Percentiles rank a stretch among this genome's conserved stretches.
These are phyloP conservation scores for Cyclaneusma minus DNA, from an alignment of 2,329 filamentous ascomycete species.

Conservation along the genomic window DNA sequence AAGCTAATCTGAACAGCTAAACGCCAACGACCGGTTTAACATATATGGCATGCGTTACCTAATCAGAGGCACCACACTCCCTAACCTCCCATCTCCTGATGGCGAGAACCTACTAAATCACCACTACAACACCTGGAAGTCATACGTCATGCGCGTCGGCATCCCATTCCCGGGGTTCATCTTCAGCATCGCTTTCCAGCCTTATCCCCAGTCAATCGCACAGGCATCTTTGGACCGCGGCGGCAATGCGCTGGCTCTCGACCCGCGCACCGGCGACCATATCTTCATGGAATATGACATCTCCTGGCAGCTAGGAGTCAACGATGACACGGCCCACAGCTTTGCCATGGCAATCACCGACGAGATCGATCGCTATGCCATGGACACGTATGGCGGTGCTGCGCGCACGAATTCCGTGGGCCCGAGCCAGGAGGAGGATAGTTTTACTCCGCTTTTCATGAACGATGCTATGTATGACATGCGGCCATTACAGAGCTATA, in stretches of 20 bases:
- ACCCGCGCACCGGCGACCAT: constrained; percentile 12
- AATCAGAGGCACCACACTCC: constrained; percentile 9
- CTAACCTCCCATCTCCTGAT: constrained; percentile 7
- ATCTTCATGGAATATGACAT: constrained; percentile 19
- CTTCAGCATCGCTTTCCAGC: constrained; percentile 19
- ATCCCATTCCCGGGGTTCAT: constrained; percentile 10
- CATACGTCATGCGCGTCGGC: constrained; percentile 14
- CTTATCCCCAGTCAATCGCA: constrained; percentile 15
- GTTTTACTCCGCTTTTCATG: constrained; percentile 19
- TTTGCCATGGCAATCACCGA: constrained; percentile 10
- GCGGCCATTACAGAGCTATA: no score
- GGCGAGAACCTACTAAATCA: constrained; percentile 19
- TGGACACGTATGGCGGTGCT: constrained; percentile 5
- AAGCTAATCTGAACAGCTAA: constrained; percentile 6
- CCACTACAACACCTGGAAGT: constrained; percentile 17
- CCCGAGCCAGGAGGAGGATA: constrained; percentile 5
- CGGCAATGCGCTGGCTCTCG: constrained; percentile 14
- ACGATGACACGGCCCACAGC: constrained; percentile 7
- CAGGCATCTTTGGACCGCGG: constrained; percentile 12
- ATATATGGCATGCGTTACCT: constrained; percentile 6
- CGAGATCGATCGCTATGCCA: constrained; percentile 5
- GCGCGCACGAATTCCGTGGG: constrained; percentile 11
- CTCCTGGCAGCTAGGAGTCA: constrained; percentile 11
- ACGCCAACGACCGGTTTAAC: constrained; percentile 1
- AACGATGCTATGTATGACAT: constrained; percentile 21